Evolutionary conservation across 495 filamentous ascomycete genomes (phyloP), one percentile per base, ranked within the genome.

Genomic region (Penicillium lividum): DNA sequence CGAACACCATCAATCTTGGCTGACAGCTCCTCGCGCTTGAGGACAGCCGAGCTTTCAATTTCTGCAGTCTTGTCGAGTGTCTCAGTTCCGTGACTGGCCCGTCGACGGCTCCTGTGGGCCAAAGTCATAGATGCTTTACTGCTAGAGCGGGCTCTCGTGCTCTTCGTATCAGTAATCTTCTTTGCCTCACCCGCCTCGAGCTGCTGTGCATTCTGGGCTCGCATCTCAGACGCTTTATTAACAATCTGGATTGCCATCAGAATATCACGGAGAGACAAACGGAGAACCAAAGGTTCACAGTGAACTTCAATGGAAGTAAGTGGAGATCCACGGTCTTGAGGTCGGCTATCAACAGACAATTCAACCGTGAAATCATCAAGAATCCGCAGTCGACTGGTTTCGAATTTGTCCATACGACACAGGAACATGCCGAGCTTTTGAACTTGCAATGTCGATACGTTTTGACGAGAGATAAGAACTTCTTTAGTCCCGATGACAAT

Each of bases 331-430:
- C 83, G 87, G 34, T 85, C 86, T 71, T 87, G 82, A 1, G 81
- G 70, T 47, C 85, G 79, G 65, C 82, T 94, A 65, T 98, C 92
- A 79, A 97, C 84, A 3, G 92, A 93, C 62, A 96, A 80, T 59
- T 92, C 89, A 31, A 98, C 68, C 7, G 92, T 96, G 72, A 98
- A 98, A 67, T 98, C 91, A 67, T 98, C 94, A 25, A 98, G 81
- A 61, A 98, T 96, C 25, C 95, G 86, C 42, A 97, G 83, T 36
- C 90, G 82, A 51, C 84, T 89, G 16, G 86, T 90, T 54, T 96
- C 93, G 60, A 96, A 96, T 59, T 89, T 89, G 68, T 98, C 94
- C 95, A 98, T 98, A 29, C 94, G 90, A 68, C 94, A 98, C 36
- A 98, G 77, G 73, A 97, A 98, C 93, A 98, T 98, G 55, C 94